Evolutionary conservation across 768 basidiomycete species (phyloP).

Genomic region (Boletus subparvulus): DNA sequence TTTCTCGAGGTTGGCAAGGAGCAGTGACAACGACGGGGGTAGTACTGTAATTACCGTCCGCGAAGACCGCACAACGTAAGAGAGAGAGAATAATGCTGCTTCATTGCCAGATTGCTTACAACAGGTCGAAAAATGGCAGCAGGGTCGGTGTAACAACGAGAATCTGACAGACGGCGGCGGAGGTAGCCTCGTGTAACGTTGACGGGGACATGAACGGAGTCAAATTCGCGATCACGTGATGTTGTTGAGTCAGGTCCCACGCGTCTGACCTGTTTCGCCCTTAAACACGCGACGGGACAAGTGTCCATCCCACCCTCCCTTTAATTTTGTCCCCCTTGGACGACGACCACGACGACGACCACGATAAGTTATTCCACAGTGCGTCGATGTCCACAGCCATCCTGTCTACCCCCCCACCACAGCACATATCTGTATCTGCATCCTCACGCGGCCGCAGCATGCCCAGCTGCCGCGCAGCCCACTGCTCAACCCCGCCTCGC

Average conservation of each 20-base stretch:
- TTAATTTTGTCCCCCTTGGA: constrained; percentile 13
- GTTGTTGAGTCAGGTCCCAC: constrained; percentile 36
- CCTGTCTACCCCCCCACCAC: constrained; percentile 35
- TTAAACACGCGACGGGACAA: constrained; percentile 28
- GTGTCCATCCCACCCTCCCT: constrained; percentile 10
- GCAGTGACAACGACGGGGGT: neutral
- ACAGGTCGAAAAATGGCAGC: neutral
- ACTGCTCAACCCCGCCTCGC: constrained; percentile 37
- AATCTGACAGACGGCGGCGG: neutral
- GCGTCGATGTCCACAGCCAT: constrained; percentile 27
- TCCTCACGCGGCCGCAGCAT: constrained; percentile 33
- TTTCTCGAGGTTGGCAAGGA: neutral
- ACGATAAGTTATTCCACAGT: constrained; percentile 17
- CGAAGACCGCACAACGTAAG: constrained; percentile 1
- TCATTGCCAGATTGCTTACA: neutral
- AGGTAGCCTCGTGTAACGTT: constrained; percentile 36
- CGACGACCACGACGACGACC: constrained; percentile 24
- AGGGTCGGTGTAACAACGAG: constrained; percentile 5
- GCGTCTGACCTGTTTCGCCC: constrained; percentile 22
- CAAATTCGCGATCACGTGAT: constrained; percentile 34
- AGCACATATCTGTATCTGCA: constrained; percentile 37
- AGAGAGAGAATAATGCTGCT: neutral
- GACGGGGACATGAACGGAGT: constrained; percentile 28
- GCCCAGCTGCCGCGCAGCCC: constrained; percentile 34
- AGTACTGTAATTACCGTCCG: neutral